Evolutionary conservation across 306 rosid species (phyloP), one percentile per base, ranked within the genome.

Genomic region (Vachellia collinsii): DNA sequence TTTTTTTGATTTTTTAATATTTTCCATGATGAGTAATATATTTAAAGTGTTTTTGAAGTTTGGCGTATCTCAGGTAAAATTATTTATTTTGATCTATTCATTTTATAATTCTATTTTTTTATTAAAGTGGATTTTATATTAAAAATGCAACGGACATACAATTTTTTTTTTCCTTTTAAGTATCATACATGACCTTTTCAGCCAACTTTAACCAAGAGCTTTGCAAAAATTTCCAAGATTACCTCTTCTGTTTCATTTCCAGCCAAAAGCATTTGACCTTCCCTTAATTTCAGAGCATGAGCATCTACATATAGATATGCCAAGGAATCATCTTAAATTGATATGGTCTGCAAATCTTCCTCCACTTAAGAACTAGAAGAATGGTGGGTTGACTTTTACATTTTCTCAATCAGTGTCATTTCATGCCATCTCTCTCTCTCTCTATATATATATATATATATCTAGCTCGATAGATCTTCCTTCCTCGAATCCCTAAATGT

Each of bases 291-390:
- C 7, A 58, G 14, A 19, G n/a, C 70, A 29, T 29, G 34, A 29
- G n/a, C 70, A 69, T 62, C 11, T 34, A 19, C 37, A 41, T n/a
- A 44, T 70, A 79, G 79, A 64, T 39, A 64, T 69, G 48, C 47
- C 11, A 17, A 68, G 34, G 44, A 76, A 79, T 58, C 5, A 36
- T 42, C 51, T 42, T 41, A 68, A n/a, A 19, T 41, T 41, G 51
- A 16, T 4, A 41, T 69, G 1, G 4, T 69, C 54, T 22, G 14
- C 8, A 43, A 69, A 20, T 69, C 74, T 68, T 68, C 34, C 34
- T 29, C 34, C 34, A 68, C 36, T 39, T n/a, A 1, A 41, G 36
- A 42, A 5, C n/a, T 69, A 69, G 20, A 69, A 43, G 3, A 8
- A 17, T 42, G 14, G 10, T 16, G 7, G 17, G 17, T 11, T 61